These are phyloP conservation scores for Blastobotrys arbuscula DNA, from an alignment of 1,139 yeast species.

Conservation along the genomic window DNA sequence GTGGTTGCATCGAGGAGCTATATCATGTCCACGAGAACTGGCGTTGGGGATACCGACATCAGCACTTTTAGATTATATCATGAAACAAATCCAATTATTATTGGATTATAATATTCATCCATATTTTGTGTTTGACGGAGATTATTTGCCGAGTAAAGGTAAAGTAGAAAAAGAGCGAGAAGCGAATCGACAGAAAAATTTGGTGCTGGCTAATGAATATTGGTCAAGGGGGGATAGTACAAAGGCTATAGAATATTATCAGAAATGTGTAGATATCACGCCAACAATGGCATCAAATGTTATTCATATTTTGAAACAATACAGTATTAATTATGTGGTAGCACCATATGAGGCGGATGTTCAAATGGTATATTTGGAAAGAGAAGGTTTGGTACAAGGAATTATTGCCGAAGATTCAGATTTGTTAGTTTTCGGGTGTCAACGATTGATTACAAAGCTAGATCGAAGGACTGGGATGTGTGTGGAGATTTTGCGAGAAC, in stretches of 20 bases:
- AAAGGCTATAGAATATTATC: conserved; percentile 52
- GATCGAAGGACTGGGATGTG: conserved; percentile 61
- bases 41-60: conserved; percentile 67
- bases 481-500: conserved; percentile 52
- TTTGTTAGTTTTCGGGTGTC: conserved; percentile 81
- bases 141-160: conserved; percentile 70
- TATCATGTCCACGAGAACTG: conserved; percentile 79
- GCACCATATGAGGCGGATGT: conserved; percentile 99
- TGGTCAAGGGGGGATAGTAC: conserved; percentile 44
- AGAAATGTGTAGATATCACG: conserved; percentile 80
- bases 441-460: conserved; percentile 68
- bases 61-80: conserved; percentile 42
- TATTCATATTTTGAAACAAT: conserved; percentile 59
- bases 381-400: conserved; percentile 69
- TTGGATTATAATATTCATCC: conserved; percentile 66
- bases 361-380: conserved; percentile 88
- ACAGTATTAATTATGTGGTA: conserved; percentile 65
- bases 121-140: conserved; percentile 92
- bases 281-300: conserved; percentile 87
- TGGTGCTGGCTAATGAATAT: conserved; percentile 17
- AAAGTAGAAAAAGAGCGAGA: conserved; percentile 64
- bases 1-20: conserved; percentile 88
- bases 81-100: conserved; percentile 62
- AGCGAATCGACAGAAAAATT: conserved; percentile 25
- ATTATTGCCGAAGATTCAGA: conserved; percentile 95